Evolutionary conservation across 805 yeast genomes (phyloP).

Genomic region (Saturnispora zaruensis): DNA sequence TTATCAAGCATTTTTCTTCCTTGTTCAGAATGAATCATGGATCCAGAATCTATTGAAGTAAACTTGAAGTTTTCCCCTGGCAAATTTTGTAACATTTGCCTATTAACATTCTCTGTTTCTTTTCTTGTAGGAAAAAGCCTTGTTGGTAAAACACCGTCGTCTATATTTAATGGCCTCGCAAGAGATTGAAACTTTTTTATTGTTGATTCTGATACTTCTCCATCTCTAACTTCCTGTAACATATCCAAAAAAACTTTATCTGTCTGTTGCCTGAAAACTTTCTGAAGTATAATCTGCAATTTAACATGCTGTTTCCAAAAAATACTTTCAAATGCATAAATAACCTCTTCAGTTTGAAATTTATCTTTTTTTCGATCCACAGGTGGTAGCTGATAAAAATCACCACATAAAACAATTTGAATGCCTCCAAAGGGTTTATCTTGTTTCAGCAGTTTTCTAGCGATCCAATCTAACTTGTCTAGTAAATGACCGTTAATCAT

Average conservation of each 20-base stretch:
- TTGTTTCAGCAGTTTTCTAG: conserved; percentile 39
- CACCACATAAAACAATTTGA: conserved; percentile 70
- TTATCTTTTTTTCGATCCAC: conserved; percentile 27
- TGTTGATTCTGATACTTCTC: conserved; percentile 43
- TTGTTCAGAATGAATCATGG: conserved; percentile 30
- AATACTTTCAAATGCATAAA: conserved; percentile 57
- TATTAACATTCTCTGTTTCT: conserved; percentile 66
- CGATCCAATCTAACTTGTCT: conserved; percentile 56
- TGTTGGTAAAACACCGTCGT: conserved; percentile 62
- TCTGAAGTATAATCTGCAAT: conserved; percentile 48
- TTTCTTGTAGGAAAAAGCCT: conserved; percentile 63
- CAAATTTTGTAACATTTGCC: conserved; percentile 36
- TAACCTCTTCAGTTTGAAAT: conserved; percentile 24
- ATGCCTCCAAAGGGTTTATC: conserved; percentile 68
- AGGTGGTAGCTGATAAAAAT: conserved; percentile 77
- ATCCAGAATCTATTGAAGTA: conserved; percentile 50
- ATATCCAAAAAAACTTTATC: conserved; percentile 61
- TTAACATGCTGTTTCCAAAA: conserved; percentile 55
- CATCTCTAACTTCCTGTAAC: conserved; percentile 69
- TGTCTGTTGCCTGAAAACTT: conserved; percentile 70
- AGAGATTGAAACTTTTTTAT: conserved; percentile 42
- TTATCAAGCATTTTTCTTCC: conserved; percentile 41
- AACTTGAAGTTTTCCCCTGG: conserved; percentile 38
- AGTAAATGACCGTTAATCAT: conserved; percentile 69
- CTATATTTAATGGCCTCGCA: conserved; percentile 40